Evolutionary conservation across 169 alveolate species (phyloP).

Genomic region (Plasmodium yoelii): DNA sequence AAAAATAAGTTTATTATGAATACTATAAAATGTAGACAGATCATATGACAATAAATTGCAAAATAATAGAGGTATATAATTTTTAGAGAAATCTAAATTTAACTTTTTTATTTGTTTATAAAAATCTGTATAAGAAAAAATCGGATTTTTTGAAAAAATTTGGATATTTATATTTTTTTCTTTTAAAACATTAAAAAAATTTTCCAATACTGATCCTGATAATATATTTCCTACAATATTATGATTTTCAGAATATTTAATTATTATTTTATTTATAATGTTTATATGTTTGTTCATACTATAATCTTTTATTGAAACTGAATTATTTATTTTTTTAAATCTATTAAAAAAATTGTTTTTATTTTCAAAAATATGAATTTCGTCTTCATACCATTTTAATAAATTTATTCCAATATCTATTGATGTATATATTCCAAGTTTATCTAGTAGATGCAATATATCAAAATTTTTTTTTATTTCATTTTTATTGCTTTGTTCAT

Average conservation of each 20-base stretch:
- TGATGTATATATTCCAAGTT: conserved; percentile 42
- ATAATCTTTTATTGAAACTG: neutral
- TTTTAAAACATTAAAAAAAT: conserved; percentile 32
- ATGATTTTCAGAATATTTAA: conserved; percentile 12
- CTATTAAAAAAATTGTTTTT: neutral
- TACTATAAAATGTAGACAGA: conserved; percentile 45
- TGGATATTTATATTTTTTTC: conserved; percentile 46
- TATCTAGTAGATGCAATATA: conserved; percentile 17
- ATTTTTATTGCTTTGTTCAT: neutral
- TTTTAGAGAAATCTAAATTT: conserved; percentile 27
- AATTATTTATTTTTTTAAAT: neutral
- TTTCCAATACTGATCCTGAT: conserved; percentile 44
- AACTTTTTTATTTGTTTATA: conserved; percentile 30
- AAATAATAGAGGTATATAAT: conserved; percentile 42
- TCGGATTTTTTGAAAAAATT: conserved; percentile 23
- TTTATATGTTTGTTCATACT: conserved; percentile 4
- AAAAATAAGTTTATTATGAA: conserved; percentile 45
- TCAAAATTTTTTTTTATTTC: conserved; percentile 1
- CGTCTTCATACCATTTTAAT: conserved; percentile 29
- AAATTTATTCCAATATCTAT: conserved; percentile 21
- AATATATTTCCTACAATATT: conserved; percentile 29
- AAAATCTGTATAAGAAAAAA: conserved; percentile 53
- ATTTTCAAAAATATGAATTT: neutral
- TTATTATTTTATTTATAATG: conserved; percentile 13
- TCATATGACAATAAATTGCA: conserved; percentile 48